A percentile compares a stretch with the other conserved stretches of the same genome.
Evolutionary conservation across 1,284 basidiomycete genomes (phyloP).

Genomic region (Trametes polyzona): DNA sequence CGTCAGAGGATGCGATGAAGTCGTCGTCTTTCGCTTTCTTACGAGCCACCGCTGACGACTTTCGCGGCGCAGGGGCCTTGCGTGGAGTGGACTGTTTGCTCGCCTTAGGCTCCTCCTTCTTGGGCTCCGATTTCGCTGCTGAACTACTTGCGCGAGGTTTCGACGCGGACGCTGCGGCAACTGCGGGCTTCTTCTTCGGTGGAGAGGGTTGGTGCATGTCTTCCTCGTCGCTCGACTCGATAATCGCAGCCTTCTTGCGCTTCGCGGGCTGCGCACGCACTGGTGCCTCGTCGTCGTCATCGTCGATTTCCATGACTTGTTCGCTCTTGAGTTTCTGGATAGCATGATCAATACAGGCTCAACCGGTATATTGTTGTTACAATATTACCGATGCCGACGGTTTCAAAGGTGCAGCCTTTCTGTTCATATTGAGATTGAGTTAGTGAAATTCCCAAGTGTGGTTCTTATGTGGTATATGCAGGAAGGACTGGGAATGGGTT

Average conservation of each 20-base stretch:
- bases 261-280: constrained; percentile 27
- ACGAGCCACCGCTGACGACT: constrained; percentile 4
- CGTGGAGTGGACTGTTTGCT: constrained; percentile 8
- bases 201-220: constrained; percentile 34
- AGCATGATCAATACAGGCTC: background rate
- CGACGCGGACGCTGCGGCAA: constrained; percentile 32
- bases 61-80: constrained; percentile 11
- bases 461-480: background rate
- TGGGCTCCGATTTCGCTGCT: constrained; percentile 22
- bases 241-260: constrained; percentile 36
- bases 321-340: constrained; percentile 33
- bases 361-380: no score
- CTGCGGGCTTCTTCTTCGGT: constrained; percentile 47
- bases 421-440: background rate
- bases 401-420: constrained; percentile 4
- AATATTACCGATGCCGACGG: background rate
- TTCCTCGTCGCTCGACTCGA: constrained; percentile 40
- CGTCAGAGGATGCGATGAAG: constrained; percentile 27
- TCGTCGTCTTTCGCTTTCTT: constrained; percentile 32
- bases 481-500: background rate
- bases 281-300: constrained; percentile 23
- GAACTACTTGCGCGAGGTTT: constrained; percentile 28
- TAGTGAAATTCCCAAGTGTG: background rate
- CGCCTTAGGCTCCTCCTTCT: constrained; percentile 9
- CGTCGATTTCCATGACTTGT: constrained; percentile 30